Conservation (phyloP, 345 rosid species). For the Melaleuca alternifolia region DNA sequence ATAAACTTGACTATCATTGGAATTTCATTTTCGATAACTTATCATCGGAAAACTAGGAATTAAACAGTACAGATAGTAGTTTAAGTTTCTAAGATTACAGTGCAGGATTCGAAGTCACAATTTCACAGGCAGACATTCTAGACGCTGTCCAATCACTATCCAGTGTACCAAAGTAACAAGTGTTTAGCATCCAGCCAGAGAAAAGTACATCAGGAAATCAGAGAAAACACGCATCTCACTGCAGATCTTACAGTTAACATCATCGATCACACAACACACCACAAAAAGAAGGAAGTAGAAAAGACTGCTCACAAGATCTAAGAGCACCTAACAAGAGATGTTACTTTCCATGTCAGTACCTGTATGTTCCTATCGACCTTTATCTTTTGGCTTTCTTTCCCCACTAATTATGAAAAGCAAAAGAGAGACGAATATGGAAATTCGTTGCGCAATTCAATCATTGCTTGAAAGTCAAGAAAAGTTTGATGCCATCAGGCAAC, state of each 20-base stretch:
- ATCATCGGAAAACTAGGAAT: background rate
- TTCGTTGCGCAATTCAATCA: background rate
- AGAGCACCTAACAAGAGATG: background rate
- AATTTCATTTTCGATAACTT: background rate
- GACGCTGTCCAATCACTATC: background rate
- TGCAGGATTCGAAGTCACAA: background rate
- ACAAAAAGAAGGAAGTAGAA: background rate
- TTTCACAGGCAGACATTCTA: background rate
- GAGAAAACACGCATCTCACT: background rate
- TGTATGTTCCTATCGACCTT: background rate
- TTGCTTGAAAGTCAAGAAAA: slow-evolving; percentile 1
- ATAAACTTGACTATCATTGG: background rate
- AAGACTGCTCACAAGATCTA: background rate
- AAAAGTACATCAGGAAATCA: background rate
- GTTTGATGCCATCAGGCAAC: background rate
- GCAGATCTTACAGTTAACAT: background rate
- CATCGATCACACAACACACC: background rate
- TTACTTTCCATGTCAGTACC: background rate
- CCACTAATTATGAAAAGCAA: background rate
- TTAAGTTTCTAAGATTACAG: background rate
- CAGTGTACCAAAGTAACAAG: background rate
- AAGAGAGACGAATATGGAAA: background rate
- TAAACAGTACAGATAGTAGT: background rate
- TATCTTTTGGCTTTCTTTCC: background rate
- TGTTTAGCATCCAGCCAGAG: background rate